Evolutionary conservation across 768 basidiomycete genomes (phyloP).

Genomic region (Mycena olivaceomarginata): DNA sequence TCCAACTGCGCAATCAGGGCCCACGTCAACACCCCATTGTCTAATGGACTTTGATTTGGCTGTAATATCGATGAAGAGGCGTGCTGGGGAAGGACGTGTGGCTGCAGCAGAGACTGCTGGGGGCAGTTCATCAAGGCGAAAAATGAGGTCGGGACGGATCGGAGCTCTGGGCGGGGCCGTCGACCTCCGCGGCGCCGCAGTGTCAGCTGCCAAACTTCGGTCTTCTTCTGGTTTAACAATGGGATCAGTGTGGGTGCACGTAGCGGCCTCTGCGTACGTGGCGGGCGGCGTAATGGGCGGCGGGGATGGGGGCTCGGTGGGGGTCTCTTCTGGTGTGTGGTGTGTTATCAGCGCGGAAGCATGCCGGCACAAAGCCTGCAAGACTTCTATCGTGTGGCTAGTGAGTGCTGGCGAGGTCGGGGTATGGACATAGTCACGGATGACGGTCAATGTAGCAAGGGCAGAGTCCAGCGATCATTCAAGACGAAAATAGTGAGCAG

Average conservation of each 20-base stretch:
- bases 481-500: background rate
- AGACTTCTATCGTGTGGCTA: background rate
- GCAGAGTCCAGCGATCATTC: background rate
- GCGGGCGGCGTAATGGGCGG: background rate
- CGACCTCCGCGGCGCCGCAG: background rate
- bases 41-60: too few relatives aligned
- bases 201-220: too few relatives aligned
- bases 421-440: background rate
- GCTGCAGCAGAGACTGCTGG: too few relatives aligned
- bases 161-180: background rate
- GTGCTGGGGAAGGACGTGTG: too few relatives aligned
- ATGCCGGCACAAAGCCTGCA: background rate
- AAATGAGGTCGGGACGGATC: background rate
- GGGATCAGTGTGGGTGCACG: background rate
- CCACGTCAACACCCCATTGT: too few relatives aligned
- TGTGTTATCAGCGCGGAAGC: background rate
- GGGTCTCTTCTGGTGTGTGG: background rate
- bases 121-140: too few relatives aligned
- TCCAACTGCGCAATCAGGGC: too few relatives aligned
- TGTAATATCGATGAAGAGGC: too few relatives aligned
- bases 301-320: background rate
- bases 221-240: too few relatives aligned
- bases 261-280: constrained; percentile 1
- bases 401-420: background rate
- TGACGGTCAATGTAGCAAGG: background rate